Percentiles rank a stretch among this genome's conserved stretches.
Conservation (phyloP, 768 basidiomycete species). For the Dictyophora rubrovolvata region DNA sequence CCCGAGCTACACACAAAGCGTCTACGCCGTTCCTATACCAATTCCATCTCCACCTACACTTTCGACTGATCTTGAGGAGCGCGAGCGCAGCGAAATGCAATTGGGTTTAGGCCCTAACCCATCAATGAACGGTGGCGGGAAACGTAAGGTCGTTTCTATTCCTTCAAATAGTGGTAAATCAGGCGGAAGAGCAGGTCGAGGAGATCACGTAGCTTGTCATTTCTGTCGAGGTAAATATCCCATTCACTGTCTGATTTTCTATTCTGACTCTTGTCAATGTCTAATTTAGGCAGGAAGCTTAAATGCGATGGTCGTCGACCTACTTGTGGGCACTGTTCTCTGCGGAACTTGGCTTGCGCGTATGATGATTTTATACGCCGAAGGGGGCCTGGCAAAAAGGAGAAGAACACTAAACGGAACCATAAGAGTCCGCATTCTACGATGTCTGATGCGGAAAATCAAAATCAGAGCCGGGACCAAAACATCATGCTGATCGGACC, state of each 20-base stretch:
- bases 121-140: background rate
- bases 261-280: background rate
- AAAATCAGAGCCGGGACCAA: background rate
- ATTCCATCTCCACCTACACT: background rate
- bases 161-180: background rate
- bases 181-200: constrained; percentile 1
- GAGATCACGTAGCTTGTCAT: constrained; percentile 50
- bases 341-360: constrained; percentile 40
- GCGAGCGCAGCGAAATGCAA: background rate
- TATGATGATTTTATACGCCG: constrained; percentile 45
- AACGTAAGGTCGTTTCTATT: background rate
- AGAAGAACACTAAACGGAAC: constrained; percentile 35
- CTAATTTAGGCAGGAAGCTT: constrained; percentile 53
- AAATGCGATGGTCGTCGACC: constrained; percentile 62
- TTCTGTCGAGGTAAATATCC: constrained; percentile 59
- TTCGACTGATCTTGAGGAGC: constrained; percentile 1
- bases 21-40: background rate
- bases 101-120: too few relatives aligned
- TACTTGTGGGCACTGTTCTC: constrained; percentile 50
- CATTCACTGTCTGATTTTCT: background rate
- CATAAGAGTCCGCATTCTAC: background rate
- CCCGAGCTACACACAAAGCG: background rate
- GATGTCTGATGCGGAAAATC: background rate
- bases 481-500: background rate
- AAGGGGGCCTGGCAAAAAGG: constrained; percentile 68